These are phyloP conservation scores for Ulota crispa DNA, from an alignment of 225 moss, liverwort and hornwort genomes.

Conservation along the genomic window DNA sequence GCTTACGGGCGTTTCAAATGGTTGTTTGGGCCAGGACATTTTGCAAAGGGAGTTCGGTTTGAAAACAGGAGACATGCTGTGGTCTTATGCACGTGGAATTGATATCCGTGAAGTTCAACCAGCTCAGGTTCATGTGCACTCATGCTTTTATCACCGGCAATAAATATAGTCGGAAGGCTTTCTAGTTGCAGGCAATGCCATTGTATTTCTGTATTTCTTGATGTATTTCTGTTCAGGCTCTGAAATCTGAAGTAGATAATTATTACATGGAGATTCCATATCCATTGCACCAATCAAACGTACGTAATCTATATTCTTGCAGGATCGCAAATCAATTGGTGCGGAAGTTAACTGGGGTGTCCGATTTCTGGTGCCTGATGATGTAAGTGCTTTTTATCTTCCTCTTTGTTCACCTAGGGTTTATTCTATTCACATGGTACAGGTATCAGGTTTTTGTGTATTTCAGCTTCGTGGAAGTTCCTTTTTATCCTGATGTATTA, in stretches of 20 bases:
- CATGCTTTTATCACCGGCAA: not conserved
- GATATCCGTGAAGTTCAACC: slow-evolving; percentile 88
- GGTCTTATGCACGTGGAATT: slow-evolving; percentile 89
- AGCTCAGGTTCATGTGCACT: slow-evolving; percentile 63
- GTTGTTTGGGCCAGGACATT: slow-evolving; percentile 55
- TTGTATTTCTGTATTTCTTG: not conserved
- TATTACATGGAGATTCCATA: slow-evolving; percentile 1
- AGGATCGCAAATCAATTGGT: slow-evolving; percentile 99
- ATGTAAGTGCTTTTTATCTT: slow-evolving; percentile 56
- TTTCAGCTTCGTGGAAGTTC: not conserved
- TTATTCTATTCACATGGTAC: not conserved
- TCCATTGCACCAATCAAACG: slow-evolving; percentile 16
- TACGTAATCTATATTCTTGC: slow-evolving; percentile 24
- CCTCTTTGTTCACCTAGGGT: not conserved
- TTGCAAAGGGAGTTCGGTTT: slow-evolving; percentile 79
- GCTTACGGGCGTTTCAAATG: slow-evolving; percentile 18
- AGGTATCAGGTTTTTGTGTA: not conserved
- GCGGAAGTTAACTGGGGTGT: slow-evolving; percentile 99
- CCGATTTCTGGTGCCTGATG: slow-evolving; percentile 74
- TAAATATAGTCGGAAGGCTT: not conserved
- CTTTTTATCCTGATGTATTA: not conserved
- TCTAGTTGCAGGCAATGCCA: not conserved
- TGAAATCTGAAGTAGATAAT: slow-evolving; percentile 5
- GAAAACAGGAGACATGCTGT: slow-evolving; percentile 94
- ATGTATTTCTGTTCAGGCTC: slow-evolving; percentile 10